These are phyloP conservation scores for Aspergillus sp. DNA, from an alignment of 2,329 filamentous ascomycete species.

Conservation along the genomic window DNA sequence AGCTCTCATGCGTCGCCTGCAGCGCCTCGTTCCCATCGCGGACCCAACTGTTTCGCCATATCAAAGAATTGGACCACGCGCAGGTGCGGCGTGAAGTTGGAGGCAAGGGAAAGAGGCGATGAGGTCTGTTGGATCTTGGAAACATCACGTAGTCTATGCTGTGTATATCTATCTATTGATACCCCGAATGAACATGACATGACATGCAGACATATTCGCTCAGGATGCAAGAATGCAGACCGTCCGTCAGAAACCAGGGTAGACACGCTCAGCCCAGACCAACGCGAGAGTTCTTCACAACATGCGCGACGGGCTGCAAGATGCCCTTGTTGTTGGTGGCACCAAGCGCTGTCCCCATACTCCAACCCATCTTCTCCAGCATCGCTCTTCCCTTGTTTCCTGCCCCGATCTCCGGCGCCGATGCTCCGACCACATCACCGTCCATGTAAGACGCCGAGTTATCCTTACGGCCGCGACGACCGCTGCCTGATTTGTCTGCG, in stretches of 20 bases:
- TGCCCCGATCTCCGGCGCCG: conserved; percentile 70
- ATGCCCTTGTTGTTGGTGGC: conserved; percentile 79
- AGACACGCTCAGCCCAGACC: conserved; percentile 54
- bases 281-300: conserved; percentile 77
- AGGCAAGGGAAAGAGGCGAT: neutral
- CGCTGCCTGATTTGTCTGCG: conserved; percentile 11
- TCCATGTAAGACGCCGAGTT: conserved; percentile 58
- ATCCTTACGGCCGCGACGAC: conserved; percentile 28
- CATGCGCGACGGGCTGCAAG: conserved; percentile 71
- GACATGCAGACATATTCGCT: neutral
- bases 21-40: conserved; percentile 66
- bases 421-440: conserved; percentile 78
- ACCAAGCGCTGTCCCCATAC: conserved; percentile 72
- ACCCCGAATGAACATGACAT: no score
- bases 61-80: conserved; percentile 58
- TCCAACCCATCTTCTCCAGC: conserved; percentile 98
- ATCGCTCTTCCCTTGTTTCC: conserved; percentile 79
- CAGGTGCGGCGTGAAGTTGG: conserved; percentile 27
- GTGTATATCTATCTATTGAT: neutral
- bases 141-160: no score
- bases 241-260: neutral
- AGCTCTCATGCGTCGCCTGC: conserved; percentile 69
- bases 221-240: neutral
- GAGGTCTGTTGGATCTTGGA: neutral
- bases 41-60: conserved; percentile 63